Percentiles rank a stretch among this genome's conserved stretches.
phyloP scores from a whole-genome alignment of 768 basidiomycete genomes.

The Boletus rubescentipes region DNA sequence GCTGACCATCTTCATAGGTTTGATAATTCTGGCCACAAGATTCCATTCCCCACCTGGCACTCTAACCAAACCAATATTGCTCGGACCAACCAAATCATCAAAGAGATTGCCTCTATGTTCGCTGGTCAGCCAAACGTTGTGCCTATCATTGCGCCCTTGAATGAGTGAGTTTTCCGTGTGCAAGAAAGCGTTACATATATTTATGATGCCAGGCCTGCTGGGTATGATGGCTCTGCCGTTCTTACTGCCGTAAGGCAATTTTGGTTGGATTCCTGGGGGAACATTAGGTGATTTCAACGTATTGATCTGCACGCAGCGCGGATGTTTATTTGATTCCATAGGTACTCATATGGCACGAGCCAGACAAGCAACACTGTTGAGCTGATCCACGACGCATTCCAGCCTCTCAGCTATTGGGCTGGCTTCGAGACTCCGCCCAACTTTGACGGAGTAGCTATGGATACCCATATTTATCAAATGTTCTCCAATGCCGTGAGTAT shows the following conservation, averaged over 20 bases:
- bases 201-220: slow-evolving; percentile 60
- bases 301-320: not conserved
- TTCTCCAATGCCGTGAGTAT: slow-evolving; percentile 56
- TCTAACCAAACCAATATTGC: slow-evolving; percentile 60
- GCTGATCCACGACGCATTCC: slow-evolving; percentile 79
- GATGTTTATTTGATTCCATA: slow-evolving; percentile 14
- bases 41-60: slow-evolving; percentile 67
- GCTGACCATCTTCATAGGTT: slow-evolving; percentile 44
- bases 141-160: slow-evolving; percentile 69
- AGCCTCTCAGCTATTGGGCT: slow-evolving; percentile 66
- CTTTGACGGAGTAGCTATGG: slow-evolving; percentile 69
- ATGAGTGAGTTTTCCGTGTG: slow-evolving; percentile 52
- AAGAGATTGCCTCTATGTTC: slow-evolving; percentile 60
- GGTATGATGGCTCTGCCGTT: slow-evolving; percentile 53
- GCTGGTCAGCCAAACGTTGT: slow-evolving; percentile 53
- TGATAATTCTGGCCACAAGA: slow-evolving; percentile 76
- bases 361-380: slow-evolving; percentile 57
- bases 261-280: slow-evolving; percentile 73
- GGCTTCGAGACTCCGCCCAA: slow-evolving; percentile 55
- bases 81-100: slow-evolving; percentile 66
- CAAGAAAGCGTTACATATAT: not conserved
- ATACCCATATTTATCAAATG: slow-evolving; percentile 79
- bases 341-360: slow-evolving; percentile 44
- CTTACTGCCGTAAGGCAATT: slow-evolving; percentile 56
- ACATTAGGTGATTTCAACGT: slow-evolving; percentile 50